Conservation (phyloP, 2,329 filamentous ascomycete genomes). For the Aspergillus luchuensis region DNA sequence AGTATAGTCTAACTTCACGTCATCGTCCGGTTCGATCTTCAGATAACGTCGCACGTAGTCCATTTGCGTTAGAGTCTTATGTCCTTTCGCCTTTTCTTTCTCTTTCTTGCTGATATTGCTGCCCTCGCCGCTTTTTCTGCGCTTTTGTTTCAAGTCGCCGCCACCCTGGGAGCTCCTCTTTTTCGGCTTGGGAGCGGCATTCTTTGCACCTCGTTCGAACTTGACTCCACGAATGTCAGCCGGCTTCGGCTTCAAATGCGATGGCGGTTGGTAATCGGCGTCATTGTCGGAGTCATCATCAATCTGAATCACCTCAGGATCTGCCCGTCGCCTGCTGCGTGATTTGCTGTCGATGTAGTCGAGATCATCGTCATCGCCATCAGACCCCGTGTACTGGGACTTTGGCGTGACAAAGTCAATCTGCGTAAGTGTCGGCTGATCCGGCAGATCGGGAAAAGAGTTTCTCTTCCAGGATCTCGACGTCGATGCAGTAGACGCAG, state of each 20-base stretch:
- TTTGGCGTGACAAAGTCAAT: conserved; percentile 41
- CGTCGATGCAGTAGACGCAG: conserved; percentile 20
- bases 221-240: conserved; percentile 10
- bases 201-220: conserved; percentile 15
- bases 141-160: conserved; percentile 20
- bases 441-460: conserved; percentile 23
- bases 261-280: conserved; percentile 22
- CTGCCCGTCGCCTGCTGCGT: conserved; percentile 4
- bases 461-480: conserved; percentile 24
- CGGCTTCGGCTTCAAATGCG: conserved; percentile 13
- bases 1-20: conserved; percentile 37
- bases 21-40: conserved; percentile 38
- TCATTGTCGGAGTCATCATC: conserved; percentile 30
- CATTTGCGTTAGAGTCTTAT: conserved; percentile 48
- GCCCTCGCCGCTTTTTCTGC: conserved; percentile 24
- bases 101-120: conserved; percentile 25
- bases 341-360: conserved; percentile 32
- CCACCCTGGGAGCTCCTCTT: conserved; percentile 13
- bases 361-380: conserved; percentile 30
- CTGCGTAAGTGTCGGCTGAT: conserved; percentile 46
- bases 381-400: conserved; percentile 15
- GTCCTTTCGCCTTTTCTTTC: conserved; percentile 25
- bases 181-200: conserved; percentile 22
- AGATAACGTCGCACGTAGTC: conserved; percentile 42
- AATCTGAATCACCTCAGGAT: conserved; percentile 27